phyloP scores from a whole-genome alignment of 2,329 filamentous ascomycete species.

The Aspergillus pseudotamarii region DNA sequence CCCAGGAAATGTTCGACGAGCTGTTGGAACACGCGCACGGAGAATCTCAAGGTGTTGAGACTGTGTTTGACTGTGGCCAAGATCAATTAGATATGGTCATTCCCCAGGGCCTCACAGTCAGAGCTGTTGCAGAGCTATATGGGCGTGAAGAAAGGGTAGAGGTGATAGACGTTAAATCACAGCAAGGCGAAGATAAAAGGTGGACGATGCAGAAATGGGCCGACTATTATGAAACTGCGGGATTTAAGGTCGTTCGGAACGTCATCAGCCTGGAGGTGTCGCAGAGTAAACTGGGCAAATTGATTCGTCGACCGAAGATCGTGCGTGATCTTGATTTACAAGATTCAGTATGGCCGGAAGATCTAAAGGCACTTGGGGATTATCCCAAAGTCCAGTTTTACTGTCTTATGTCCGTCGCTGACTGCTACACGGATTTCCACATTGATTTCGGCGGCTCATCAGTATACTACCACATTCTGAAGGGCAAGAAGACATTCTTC shows the following conservation, averaged over 20 bases:
- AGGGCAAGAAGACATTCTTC: conserved; percentile 71
- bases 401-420: conserved; percentile 70
- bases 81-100: conserved; percentile 71
- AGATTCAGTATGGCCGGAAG: conserved; percentile 55
- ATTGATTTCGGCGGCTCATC: conserved; percentile 73
- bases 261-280: conserved; percentile 72
- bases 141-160: conserved; percentile 65
- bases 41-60: conserved; percentile 33
- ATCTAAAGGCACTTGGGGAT: conserved; percentile 57
- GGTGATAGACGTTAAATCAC: conserved; percentile 71
- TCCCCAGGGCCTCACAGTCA: conserved; percentile 64
- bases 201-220: conserved; percentile 70
- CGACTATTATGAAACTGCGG: conserved; percentile 66
- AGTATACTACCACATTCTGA: conserved; percentile 70
- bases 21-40: conserved; percentile 36
- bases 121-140: conserved; percentile 65
- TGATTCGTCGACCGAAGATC: conserved; percentile 65
- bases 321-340: conserved; percentile 64
- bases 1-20: conserved; percentile 45
- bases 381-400: conserved; percentile 69
- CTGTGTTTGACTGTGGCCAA: conserved; percentile 62
- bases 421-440: conserved; percentile 73
- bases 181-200: conserved; percentile 65
- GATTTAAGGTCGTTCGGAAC: conserved; percentile 65
- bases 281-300: conserved; percentile 61